Evolutionary conservation across 192 early-diverging fungal genomes (phyloP).

Genomic region (Entophlyctis helioformis): DNA sequence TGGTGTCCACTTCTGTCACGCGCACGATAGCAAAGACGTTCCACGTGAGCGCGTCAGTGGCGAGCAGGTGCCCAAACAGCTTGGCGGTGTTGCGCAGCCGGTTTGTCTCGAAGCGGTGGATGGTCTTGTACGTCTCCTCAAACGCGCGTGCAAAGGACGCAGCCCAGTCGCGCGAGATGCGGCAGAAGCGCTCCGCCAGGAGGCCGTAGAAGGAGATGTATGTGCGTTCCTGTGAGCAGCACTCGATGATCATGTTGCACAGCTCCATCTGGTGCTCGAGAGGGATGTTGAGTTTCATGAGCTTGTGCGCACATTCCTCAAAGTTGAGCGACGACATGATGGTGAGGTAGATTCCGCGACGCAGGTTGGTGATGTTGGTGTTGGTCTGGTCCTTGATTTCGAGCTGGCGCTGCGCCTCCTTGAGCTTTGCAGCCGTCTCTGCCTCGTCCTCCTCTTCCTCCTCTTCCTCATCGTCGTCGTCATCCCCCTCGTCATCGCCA

Average conservation of each 20-base stretch:
- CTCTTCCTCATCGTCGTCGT: conserved; percentile 41
- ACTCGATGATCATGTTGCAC: conserved; percentile 94
- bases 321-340: conserved; percentile 92
- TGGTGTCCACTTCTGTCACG: conserved; percentile 91
- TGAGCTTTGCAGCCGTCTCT: conserved; percentile 14
- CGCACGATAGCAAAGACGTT: conserved; percentile 63
- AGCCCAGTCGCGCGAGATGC: conserved; percentile 67
- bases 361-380: conserved; percentile 73
- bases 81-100: conserved; percentile 85
- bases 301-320: conserved; percentile 93
- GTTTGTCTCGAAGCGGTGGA: conserved; percentile 89
- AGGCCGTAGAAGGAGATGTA: conserved; percentile 90
- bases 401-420: conserved; percentile 26
- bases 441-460: conserved; percentile 41
- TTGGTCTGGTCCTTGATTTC: conserved; percentile 82
- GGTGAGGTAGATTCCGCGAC: conserved; percentile 88
- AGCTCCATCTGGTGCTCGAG: conserved; percentile 84
- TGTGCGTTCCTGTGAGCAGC: conserved; percentile 89
- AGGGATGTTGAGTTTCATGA: conserved; percentile 73
- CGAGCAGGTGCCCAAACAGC: conserved; percentile 79
- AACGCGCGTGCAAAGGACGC: conserved; percentile 69
- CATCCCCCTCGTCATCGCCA: conserved; percentile 24
- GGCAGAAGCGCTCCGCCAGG: conserved; percentile 86
- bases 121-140: conserved; percentile 73
- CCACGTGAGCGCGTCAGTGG: conserved; percentile 77